phyloP scores from a whole-genome alignment of 352 stramenopile genomes.

The Globisporangium splendens region DNA sequence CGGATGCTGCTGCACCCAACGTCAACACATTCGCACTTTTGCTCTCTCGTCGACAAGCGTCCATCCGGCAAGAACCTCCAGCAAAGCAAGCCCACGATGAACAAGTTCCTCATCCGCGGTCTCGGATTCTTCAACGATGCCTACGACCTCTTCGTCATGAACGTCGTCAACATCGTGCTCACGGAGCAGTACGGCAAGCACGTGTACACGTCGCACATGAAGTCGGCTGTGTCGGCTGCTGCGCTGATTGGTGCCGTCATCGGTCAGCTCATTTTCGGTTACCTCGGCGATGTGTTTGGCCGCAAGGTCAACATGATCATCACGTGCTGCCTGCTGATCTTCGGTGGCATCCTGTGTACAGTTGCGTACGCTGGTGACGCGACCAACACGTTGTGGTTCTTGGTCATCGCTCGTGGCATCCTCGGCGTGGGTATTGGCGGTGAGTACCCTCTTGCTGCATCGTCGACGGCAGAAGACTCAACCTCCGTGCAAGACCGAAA shows the following conservation, averaged over 20 bases:
- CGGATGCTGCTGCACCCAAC: no score
- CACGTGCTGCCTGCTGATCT: conserved; percentile 45
- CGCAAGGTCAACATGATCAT: conserved; percentile 56
- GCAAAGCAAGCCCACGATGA: conserved; percentile 18
- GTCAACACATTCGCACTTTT: no score
- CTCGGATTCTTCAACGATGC: no score
- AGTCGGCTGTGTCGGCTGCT: conserved; percentile 37
- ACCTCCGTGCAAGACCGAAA: no score
- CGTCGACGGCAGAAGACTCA: no score
- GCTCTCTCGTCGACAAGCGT: no score
- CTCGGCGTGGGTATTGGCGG: no score
- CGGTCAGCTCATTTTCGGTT: conserved; percentile 50
- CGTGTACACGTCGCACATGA: conserved; percentile 56
- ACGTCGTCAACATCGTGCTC: conserved; percentile 61
- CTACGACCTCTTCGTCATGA: no score
- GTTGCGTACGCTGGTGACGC: no score
- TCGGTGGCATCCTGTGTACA: conserved; percentile 30
- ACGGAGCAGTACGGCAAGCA: conserved; percentile 51
- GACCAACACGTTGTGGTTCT: no score
- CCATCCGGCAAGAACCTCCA: not conserved
- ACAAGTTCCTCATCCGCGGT: conserved; percentile 59
- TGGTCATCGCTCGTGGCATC: not conserved
- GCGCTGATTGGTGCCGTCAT: conserved; percentile 50
- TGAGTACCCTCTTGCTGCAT: no score
- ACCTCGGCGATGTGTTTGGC: conserved; percentile 50